Evolutionary conservation across 306 rosid genomes (phyloP).

Genomic region (Lathyrus sativus): DNA sequence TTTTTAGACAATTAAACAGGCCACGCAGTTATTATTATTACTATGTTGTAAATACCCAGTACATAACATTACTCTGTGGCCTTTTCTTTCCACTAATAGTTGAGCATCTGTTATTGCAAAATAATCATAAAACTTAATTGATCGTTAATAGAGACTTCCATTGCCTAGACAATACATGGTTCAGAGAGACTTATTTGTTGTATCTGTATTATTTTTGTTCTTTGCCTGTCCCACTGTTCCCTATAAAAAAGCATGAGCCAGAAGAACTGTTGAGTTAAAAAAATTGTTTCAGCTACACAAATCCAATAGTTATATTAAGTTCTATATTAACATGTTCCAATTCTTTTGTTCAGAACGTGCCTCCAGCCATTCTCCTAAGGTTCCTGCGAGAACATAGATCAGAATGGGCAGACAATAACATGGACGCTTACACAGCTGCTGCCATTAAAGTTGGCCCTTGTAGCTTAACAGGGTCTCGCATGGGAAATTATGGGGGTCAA

Average conservation of each 20-base stretch:
- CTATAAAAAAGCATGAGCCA: neutral
- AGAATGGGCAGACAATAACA: slow-evolving; percentile 96
- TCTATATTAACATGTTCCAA: slow-evolving; percentile 26
- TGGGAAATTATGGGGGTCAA: slow-evolving; percentile 93
- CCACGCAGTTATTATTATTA: slow-evolving; percentile 4
- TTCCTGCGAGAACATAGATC: slow-evolving; percentile 95
- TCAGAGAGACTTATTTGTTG: slow-evolving; percentile 8
- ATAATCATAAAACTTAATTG: slow-evolving; percentile 7
- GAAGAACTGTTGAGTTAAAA: neutral
- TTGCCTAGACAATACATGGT: slow-evolving; percentile 25
- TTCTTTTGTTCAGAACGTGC: slow-evolving; percentile 69
- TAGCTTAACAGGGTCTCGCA: slow-evolving; percentile 81
- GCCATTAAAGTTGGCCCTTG: slow-evolving; percentile 97
- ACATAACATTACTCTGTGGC: neutral
- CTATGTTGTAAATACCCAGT: slow-evolving; percentile 3
- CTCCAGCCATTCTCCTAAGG: slow-evolving; percentile 92
- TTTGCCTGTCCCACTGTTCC: slow-evolving; percentile 8
- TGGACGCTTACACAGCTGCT: slow-evolving; percentile 96
- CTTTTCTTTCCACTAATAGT: slow-evolving; percentile 22
- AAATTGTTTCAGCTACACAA: neutral
- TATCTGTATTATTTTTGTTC: neutral
- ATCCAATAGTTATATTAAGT: neutral
- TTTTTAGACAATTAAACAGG: neutral
- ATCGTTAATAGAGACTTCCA: neutral
- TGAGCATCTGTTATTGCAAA: neutral